Evolutionary conservation across 768 basidiomycete species (phyloP).

Genomic region (Boletellus ananiceps): DNA sequence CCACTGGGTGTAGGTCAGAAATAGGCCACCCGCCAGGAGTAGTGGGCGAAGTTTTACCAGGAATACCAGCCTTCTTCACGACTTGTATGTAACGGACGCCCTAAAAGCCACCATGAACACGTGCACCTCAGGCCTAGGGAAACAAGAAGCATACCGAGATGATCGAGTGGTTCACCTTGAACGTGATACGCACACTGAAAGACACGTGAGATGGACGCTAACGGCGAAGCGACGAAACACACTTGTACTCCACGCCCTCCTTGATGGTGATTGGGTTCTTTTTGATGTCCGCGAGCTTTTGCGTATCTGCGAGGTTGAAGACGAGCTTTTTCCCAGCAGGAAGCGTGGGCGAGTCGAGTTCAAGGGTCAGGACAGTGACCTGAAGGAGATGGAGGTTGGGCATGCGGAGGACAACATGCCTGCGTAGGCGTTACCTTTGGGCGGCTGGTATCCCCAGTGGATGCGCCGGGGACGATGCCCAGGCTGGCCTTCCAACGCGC

Average conservation of each 20-base stretch:
- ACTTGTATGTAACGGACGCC: conserved; percentile 85
- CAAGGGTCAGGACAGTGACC: conserved; percentile 72
- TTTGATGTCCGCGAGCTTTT: conserved; percentile 51
- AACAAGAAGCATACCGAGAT: conserved; percentile 53
- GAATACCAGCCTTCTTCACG: conserved; percentile 74
- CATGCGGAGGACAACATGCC: conserved; percentile 9
- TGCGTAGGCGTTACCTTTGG: conserved; percentile 54
- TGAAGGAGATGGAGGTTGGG: conserved; percentile 28
- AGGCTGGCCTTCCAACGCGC: conserved; percentile 94
- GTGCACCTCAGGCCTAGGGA: not conserved
- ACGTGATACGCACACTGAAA: conserved; percentile 69
- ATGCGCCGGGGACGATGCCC: conserved; percentile 63
- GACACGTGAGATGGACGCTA: conserved; percentile 3
- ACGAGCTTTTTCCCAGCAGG: conserved; percentile 54
- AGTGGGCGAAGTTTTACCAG: conserved; percentile 42
- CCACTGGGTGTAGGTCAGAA: conserved; percentile 48
- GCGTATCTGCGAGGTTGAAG: conserved; percentile 57
- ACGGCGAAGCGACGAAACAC: not conserved
- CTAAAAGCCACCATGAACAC: conserved; percentile 36
- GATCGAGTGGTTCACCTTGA: conserved; percentile 88
- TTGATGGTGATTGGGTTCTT: conserved; percentile 78
- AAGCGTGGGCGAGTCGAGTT: conserved; percentile 74
- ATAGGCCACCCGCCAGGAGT: not conserved
- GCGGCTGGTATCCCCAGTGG: conserved; percentile 36
- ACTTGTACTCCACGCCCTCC: conserved; percentile 90